Base-by-base conservation (phyloP, 2,329 filamentous ascomycete species). In the Xylariaceae sp. region DNA sequence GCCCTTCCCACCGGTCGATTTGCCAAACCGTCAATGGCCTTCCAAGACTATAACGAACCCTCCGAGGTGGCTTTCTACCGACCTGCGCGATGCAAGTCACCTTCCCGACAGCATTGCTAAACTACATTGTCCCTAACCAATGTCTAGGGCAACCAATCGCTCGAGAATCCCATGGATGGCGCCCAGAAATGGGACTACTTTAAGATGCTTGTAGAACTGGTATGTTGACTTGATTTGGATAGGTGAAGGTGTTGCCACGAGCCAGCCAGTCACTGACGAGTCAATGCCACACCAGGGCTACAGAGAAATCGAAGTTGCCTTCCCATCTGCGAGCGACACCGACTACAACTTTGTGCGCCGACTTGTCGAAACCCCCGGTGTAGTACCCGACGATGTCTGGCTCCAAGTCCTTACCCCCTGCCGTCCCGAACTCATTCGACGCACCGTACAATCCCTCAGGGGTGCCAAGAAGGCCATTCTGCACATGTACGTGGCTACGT, bases 281-380 rank as follows among this genome's bases (percentile, higher is more conserved):
- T 28, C 22, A 4, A 5, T 28, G 22, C 22, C 22, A 28, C 22
- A 28, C 22, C 7, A 28, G 45, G 93, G 94, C 63, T 97, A 95
- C 80, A 97, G 97, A 75, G 93, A 97, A 74, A 97, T 97, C 60
- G 93, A 97, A 70, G 88, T 97, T 17, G 94, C 92, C 5, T 97
- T 96, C 74, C 93, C 93, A 45, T 96, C 91, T 0, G 91, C 93
- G 13, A 96, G 91, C 38, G 88, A 96, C 69, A 96, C 89, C 66
- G 94, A 97, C 75, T 97, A 92, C 76, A 90, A 96, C 76, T 97
- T 97, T 68, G 96, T 91, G 39, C 82, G 90, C 61, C 84, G 87
- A 65, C 77, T 97, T 61, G 84, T 97, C 59, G 87, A 95, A 64
- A 96, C 90, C 1, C 89, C 89, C 11, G 90, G 89, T 39, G 80